A percentile compares a stretch with the other conserved stretches of the same genome.
These are phyloP conservation scores for Leccinellum rugosiceps DNA, from an alignment of 768 basidiomycete species.

Conservation along the genomic window DNA sequence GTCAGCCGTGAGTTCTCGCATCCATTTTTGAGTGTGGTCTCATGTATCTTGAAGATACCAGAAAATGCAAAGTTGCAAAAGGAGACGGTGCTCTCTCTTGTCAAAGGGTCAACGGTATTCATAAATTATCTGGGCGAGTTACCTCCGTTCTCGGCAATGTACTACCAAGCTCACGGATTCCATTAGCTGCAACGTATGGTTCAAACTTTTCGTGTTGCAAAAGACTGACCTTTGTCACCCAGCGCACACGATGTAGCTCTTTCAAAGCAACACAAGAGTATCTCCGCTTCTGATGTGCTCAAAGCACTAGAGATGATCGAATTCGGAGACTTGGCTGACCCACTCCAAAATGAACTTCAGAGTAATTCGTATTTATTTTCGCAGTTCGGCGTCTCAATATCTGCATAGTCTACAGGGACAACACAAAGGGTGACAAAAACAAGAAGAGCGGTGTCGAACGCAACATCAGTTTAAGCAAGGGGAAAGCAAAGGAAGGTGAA, in stretches of 20 bases:
- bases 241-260: constrained; percentile 88
- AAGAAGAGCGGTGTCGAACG: constrained; percentile 26
- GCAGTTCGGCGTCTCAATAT: neutral
- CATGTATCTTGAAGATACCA: constrained; percentile 57
- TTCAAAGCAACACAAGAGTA: constrained; percentile 83
- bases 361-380: constrained; percentile 35
- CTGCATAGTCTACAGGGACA: constrained; percentile 59
- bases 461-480: constrained; percentile 26
- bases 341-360: constrained; percentile 61
- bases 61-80: constrained; percentile 86
- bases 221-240: constrained; percentile 1
- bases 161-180: neutral
- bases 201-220: neutral
- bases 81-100: constrained; percentile 79
- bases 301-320: constrained; percentile 80
- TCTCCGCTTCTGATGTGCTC: constrained; percentile 86
- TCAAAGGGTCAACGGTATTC: constrained; percentile 91
- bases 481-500: constrained; percentile 32
- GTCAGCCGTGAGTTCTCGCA: constrained; percentile 57
- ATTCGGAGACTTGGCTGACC: constrained; percentile 65
- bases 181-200: constrained; percentile 45
- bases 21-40: neutral
- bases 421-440: constrained; percentile 58
- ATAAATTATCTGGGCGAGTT: constrained; percentile 85
- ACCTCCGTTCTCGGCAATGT: neutral